Base-by-base conservation (phyloP, 768 basidiomycete genomes). In the Boletus barrowsii region DNA sequence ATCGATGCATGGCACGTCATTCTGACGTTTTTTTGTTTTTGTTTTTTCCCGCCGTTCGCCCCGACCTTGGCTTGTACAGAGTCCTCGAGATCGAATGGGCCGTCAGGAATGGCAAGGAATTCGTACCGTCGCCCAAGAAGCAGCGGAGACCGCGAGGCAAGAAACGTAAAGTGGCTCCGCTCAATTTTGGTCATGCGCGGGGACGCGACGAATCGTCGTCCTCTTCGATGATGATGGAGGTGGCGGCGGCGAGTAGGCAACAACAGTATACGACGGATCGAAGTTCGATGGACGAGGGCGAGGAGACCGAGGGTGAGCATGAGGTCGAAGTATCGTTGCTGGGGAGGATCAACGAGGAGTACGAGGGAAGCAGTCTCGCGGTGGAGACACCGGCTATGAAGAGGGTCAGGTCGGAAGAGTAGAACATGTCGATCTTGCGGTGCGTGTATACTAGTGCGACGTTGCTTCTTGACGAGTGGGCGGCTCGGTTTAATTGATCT, bases 1-100 rank as follows among this genome's bases (percentile, higher is more conserved):
- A 67, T 79, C 77, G 50, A 53, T 10, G 68, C 67, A 56, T 60
- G 65, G 64, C 66, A 65, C 66, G 3, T 39, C 14, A 68, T 65
- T 75, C 79, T 80, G 76, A 79, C 76, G 58, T 64, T 59, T 56
- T 61, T 66, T 65, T 66, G 63, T 61, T 64, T 67, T 22, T 44
- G 15, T 39, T 32, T 10, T 26, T 36, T 26, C 37, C 10, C 32
- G 11, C 5, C 14, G 15, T 39, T 26, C 14, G 33, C 11, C 14
- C 8, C 41, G 29, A 10, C 7, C 11, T 13, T 33, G 18, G 20
- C 2, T 11, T 24, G 10, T 42, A 51, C 68, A 90, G 87, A 76
- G 88, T 90, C 68, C 83, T 90, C 71, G 88, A 90, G 72, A 84
- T 90, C 64, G 87, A 90, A 69, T 88, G 83, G 84, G 79, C 88